These are phyloP conservation scores for Xylariaceae sp. DNA, from an alignment of 2,329 filamentous ascomycete species.

Conservation along the genomic window DNA sequence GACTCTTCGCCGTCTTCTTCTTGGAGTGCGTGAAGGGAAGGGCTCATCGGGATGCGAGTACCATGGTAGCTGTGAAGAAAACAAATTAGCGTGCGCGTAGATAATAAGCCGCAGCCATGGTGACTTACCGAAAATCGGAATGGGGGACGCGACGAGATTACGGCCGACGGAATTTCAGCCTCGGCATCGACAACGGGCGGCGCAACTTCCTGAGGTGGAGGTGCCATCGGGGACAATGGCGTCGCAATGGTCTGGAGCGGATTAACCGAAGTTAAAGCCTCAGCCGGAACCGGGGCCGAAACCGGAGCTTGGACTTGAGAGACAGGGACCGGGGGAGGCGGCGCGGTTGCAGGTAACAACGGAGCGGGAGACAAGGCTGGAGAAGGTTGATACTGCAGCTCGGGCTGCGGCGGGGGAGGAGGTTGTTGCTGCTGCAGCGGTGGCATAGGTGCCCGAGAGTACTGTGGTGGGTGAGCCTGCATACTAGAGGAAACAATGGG, in stretches of 20 bases:
- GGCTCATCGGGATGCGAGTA: conserved; percentile 45
- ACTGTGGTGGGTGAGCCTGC: conserved; percentile 39
- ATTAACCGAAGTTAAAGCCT: conserved; percentile 51
- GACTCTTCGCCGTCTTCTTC: conserved; percentile 38
- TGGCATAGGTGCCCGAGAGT: conserved; percentile 38
- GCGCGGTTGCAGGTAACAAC: conserved; percentile 40
- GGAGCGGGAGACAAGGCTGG: conserved; percentile 51
- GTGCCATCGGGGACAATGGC: conserved; percentile 45
- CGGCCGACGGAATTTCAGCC: background rate
- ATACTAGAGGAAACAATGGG: conserved; percentile 43
- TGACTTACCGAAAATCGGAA: conserved; percentile 50
- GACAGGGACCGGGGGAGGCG: conserved; percentile 38
- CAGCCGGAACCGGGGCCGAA: conserved; percentile 28
- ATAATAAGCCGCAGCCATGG: background rate
- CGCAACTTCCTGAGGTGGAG: conserved; percentile 34
- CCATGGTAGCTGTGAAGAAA: conserved; percentile 50
- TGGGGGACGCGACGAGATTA: conserved; percentile 14
- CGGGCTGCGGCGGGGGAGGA: background rate
- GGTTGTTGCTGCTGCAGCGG: background rate
- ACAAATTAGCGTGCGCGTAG: conserved; percentile 24
- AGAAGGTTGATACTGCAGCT: conserved; percentile 34
- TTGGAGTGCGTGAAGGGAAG: conserved; percentile 44
- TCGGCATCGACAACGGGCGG: conserved; percentile 27
- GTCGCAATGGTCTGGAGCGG: conserved; percentile 38
- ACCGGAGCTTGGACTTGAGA: conserved; percentile 44